A percentile compares a stretch with the other conserved stretches of the same genome.
These are phyloP conservation scores for Neurospora terricola DNA, from an alignment of 495 filamentous ascomycete genomes.

Conservation along the genomic window DNA sequence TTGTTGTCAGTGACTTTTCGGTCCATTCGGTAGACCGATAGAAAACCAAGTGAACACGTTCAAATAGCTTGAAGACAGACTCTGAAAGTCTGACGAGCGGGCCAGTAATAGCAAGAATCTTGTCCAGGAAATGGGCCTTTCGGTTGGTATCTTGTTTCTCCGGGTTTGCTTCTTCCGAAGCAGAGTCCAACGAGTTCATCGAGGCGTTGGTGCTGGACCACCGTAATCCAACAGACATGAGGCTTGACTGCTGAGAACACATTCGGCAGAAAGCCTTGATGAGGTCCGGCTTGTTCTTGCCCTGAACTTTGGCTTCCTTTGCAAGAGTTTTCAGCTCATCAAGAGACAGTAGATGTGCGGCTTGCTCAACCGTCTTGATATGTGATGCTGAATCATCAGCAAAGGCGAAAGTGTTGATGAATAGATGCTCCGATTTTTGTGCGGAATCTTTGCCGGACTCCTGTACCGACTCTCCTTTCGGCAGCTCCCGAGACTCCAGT, in stretches of 20 bases:
- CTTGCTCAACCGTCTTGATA: conserved; percentile 77
- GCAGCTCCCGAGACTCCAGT: conserved; percentile 10
- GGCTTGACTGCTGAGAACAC: conserved; percentile 62
- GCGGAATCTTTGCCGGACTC: not conserved
- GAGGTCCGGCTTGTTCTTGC: conserved; percentile 82
- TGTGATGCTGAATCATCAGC: conserved; percentile 64
- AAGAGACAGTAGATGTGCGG: conserved; percentile 64
- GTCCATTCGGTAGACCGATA: conserved; percentile 96
- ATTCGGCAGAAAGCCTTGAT: conserved; percentile 57
- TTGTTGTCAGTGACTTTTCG: conserved; percentile 89
- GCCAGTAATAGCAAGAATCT: conserved; percentile 73
- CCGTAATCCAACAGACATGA: conserved; percentile 50
- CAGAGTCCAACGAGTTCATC: conserved; percentile 10
- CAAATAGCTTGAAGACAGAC: conserved; percentile 71
- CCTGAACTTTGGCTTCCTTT: conserved; percentile 77
- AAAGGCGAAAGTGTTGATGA: conserved; percentile 55
- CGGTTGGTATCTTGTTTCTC: conserved; percentile 27
- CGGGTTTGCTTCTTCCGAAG: conserved; percentile 2
- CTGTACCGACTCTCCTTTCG: not conserved
- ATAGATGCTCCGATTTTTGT: conserved; percentile 32
- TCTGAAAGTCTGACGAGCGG: conserved; percentile 73
- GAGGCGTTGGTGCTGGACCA: conserved; percentile 40
- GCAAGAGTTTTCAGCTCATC: conserved; percentile 82
- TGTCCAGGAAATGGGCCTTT: conserved; percentile 39
- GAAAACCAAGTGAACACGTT: conserved; percentile 90